phyloP scores from a whole-genome alignment of 1,284 basidiomycete genomes.

The Cutaneotrichosporon daszewskae region DNA sequence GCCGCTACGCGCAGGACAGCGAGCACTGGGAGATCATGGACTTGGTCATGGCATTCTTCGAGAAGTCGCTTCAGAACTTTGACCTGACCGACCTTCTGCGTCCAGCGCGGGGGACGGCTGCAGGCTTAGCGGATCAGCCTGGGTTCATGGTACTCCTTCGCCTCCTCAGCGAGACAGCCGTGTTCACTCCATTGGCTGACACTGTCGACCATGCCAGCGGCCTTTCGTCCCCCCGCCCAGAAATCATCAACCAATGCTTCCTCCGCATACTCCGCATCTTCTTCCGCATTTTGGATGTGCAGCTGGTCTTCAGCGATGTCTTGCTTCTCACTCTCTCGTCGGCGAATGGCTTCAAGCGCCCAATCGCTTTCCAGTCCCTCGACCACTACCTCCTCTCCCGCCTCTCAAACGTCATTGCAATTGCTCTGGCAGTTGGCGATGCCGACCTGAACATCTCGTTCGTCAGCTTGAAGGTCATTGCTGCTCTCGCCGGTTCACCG shows the following conservation, averaged over 20 bases:
- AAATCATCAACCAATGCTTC: slow-evolving; percentile 55
- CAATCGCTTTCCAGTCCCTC: slow-evolving; percentile 49
- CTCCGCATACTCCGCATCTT: slow-evolving; percentile 75
- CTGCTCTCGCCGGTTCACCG: slow-evolving; percentile 56
- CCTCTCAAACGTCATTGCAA: slow-evolving; percentile 66
- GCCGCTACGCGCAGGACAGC: slow-evolving; percentile 60
- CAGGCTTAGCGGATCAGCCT: slow-evolving; percentile 58
- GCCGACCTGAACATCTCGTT: slow-evolving; percentile 68
- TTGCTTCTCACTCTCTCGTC: slow-evolving; percentile 73
- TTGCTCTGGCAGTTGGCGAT: slow-evolving; percentile 75
- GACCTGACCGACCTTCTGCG: slow-evolving; percentile 56
- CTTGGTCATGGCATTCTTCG: slow-evolving; percentile 75
- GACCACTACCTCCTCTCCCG: slow-evolving; percentile 76
- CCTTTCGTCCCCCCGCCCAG: slow-evolving; percentile 53
- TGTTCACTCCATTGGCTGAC: slow-evolving; percentile 55
- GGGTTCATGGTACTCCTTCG: slow-evolving; percentile 82
- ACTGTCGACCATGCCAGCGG: slow-evolving; percentile 42
- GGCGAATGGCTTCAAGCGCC: slow-evolving; percentile 33
- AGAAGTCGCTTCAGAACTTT: slow-evolving; percentile 73
- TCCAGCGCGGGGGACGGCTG: slow-evolving; percentile 28
- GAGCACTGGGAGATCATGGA: slow-evolving; percentile 87
- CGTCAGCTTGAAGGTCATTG: slow-evolving; percentile 72
- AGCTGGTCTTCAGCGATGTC: slow-evolving; percentile 83
- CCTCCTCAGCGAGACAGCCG: slow-evolving; percentile 61
- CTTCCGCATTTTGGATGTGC: slow-evolving; percentile 73